A percentile compares a stretch with the other conserved stretches of the same genome.
Evolutionary conservation across 306 rosid genomes (phyloP).

Genomic region (Prunus mongolica): DNA sequence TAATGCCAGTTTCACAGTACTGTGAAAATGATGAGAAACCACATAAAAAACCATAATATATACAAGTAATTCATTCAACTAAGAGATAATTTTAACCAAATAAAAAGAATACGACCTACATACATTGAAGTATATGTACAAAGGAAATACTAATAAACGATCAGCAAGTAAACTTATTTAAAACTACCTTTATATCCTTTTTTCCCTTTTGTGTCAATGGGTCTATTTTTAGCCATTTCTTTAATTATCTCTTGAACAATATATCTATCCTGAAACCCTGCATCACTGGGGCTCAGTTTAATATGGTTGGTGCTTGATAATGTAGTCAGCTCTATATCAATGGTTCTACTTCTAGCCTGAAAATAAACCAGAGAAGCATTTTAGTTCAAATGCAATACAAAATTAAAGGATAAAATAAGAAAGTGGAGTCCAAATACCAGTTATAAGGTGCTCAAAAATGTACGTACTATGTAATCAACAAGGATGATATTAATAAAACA

Average conservation of each 20-base stretch:
- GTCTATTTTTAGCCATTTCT: slow-evolving; percentile 89
- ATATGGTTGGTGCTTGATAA: slow-evolving; percentile 79
- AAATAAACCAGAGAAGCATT: slow-evolving; percentile 12
- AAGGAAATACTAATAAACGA: background rate
- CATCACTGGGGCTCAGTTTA: slow-evolving; percentile 89
- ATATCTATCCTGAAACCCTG: slow-evolving; percentile 93
- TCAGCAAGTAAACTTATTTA: background rate
- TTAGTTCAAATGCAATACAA: background rate
- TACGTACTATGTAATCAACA: background rate
- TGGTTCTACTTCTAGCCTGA: slow-evolving; percentile 91
- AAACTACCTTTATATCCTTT: slow-evolving; percentile 69
- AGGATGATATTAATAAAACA: background rate
- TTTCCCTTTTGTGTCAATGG: slow-evolving; percentile 85
- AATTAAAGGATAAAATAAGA: background rate
- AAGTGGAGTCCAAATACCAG: too few relatives aligned
- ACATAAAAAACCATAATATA: background rate
- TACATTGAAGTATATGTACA: background rate
- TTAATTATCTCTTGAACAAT: slow-evolving; percentile 90
- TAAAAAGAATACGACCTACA: too few relatives aligned
- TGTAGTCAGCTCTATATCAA: slow-evolving; percentile 89
- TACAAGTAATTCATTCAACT: background rate
- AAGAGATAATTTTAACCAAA: background rate
- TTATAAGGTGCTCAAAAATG: too few relatives aligned
- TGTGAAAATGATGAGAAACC: background rate
- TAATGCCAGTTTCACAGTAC: background rate